A percentile compares a stretch with the other conserved stretches of the same genome.
Evolutionary conservation across 805 yeast species (phyloP).

Genomic region (Hyphopichia homilentoma): DNA sequence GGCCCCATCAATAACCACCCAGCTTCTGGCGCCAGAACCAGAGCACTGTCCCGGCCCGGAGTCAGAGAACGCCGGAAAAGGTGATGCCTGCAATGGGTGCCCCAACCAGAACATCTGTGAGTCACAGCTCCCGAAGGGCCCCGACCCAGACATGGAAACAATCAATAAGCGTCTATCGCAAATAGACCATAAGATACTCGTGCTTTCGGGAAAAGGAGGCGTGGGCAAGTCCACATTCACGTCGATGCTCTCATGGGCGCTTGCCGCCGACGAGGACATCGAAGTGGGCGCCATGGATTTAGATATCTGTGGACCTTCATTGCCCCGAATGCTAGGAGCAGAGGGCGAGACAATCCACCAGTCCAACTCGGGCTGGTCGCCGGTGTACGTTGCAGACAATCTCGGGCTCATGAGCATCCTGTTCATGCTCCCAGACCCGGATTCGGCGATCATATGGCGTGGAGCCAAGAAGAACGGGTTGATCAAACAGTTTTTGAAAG

Average conservation of each 20-base stretch:
- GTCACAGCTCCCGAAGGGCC: conserved; percentile 79
- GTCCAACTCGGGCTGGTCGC: conserved; percentile 93
- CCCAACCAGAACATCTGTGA: conserved; percentile 91
- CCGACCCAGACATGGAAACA: conserved; percentile 85
- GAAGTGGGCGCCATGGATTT: conserved; percentile 97
- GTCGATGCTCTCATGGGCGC: conserved; percentile 93
- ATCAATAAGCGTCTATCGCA: conserved; percentile 65
- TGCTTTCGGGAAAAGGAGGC: conserved; percentile 86
- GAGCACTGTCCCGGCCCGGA: conserved; percentile 99
- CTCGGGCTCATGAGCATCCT: conserved; percentile 94
- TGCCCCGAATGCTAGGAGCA: conserved; percentile 93
- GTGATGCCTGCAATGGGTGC: conserved; percentile 92
- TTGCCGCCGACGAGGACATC: conserved; percentile 70
- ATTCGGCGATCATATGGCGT: conserved; percentile 94
- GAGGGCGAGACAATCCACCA: conserved; percentile 82
- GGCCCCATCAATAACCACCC: conserved; percentile 6
- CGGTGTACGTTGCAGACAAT: conserved; percentile 93
- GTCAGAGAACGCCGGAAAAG: conserved; percentile 88
- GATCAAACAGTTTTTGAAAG: conserved; percentile 89
- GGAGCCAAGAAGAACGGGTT: conserved; percentile 94
- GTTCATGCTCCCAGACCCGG: conserved; percentile 89
- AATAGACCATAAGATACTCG: conserved; percentile 74
- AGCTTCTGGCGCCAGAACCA: conserved; percentile 69
- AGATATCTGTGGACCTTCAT: conserved; percentile 96
- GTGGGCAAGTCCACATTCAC: conserved; percentile 98